Evolutionary conservation across 108 stramenopile species (phyloP).

Genomic region (Skeletonema tropicum): DNA sequence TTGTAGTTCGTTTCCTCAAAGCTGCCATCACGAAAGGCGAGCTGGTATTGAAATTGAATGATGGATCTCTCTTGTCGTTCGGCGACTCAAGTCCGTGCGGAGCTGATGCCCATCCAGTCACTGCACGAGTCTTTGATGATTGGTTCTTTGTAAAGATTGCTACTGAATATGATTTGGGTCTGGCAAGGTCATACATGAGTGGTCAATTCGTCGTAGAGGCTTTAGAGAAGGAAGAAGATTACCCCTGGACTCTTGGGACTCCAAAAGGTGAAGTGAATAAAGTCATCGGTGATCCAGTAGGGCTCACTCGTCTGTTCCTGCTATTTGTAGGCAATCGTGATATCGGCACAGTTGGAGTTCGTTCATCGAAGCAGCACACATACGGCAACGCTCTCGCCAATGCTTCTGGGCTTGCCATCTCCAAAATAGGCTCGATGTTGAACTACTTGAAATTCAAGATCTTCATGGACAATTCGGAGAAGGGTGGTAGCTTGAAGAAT

Average conservation of each 20-base stretch:
- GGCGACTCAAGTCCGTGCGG: slow-evolving; percentile 69
- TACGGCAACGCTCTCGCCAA: slow-evolving; percentile 70
- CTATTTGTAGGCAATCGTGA: slow-evolving; percentile 92
- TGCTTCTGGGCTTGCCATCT: slow-evolving; percentile 77
- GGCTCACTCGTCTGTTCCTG: slow-evolving; percentile 77
- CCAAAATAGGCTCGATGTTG: slow-evolving; percentile 81
- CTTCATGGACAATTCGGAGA: slow-evolving; percentile 94
- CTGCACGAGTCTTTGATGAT: slow-evolving; percentile 83
- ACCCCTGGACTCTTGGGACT: slow-evolving; percentile 49
- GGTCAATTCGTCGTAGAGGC: slow-evolving; percentile 87
- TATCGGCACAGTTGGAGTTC: slow-evolving; percentile 42
- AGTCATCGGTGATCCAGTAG: slow-evolving; percentile 81
- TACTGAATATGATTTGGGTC: slow-evolving; percentile 89
- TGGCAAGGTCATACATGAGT: slow-evolving; percentile 91
- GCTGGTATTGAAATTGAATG: slow-evolving; percentile 71
- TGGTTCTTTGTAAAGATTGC: slow-evolving; percentile 95
- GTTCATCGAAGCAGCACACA: slow-evolving; percentile 55
- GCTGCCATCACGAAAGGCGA: slow-evolving; percentile 66
- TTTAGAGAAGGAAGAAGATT: slow-evolving; percentile 57
- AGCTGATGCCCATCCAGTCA: slow-evolving; percentile 67
- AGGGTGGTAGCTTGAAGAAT: slow-evolving; percentile 81
- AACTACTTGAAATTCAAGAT: slow-evolving; percentile 90
- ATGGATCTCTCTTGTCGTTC: slow-evolving; percentile 69
- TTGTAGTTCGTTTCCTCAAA: slow-evolving; percentile 66
- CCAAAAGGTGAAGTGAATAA: slow-evolving; percentile 59